A percentile compares a stretch with the other conserved stretches of the same genome.
Evolutionary conservation across 768 basidiomycete species (phyloP).

Genomic region (Gloeostereum incarnatum): DNA sequence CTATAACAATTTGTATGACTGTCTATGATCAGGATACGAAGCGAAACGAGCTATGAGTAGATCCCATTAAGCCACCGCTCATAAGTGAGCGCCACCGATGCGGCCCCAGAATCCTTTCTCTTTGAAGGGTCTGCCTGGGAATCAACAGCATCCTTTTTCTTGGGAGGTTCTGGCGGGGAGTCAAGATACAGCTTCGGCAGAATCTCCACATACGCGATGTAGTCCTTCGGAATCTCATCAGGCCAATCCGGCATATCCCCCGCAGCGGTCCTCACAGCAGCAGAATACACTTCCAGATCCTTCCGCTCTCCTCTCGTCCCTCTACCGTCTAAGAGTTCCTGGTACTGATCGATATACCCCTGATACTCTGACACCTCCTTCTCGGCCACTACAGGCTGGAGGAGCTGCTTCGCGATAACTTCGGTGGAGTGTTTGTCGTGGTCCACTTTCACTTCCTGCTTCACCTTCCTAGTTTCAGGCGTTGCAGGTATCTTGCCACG

Average conservation of each 20-base stretch:
- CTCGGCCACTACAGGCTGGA: slow-evolving; percentile 55
- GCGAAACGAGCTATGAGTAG: no score
- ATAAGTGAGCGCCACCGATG: slow-evolving; percentile 36
- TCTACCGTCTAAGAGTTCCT: slow-evolving; percentile 44
- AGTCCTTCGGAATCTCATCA: slow-evolving; percentile 31
- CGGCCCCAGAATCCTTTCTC: no score
- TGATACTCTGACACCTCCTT: slow-evolving; percentile 67
- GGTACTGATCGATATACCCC: slow-evolving; percentile 72
- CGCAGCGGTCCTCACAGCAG: slow-evolving; percentile 38
- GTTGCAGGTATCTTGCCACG: no score
- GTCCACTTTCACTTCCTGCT: no score
- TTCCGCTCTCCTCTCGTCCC: slow-evolving; percentile 36
- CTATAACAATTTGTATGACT: no score
- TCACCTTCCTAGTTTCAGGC: no score
- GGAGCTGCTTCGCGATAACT: slow-evolving; percentile 42
- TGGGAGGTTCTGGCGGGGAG: slow-evolving; percentile 20
- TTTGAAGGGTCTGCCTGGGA: no score
- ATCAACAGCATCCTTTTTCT: no score
- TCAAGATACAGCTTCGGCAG: slow-evolving; percentile 25
- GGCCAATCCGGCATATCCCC: slow-evolving; percentile 27
- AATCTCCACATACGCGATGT: slow-evolving; percentile 34
- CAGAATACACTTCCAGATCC: slow-evolving; percentile 47
- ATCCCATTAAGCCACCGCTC: slow-evolving; percentile 35
- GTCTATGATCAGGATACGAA: no score
- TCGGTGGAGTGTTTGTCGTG: slow-evolving; percentile 38